phyloP scores from a whole-genome alignment of 345 rosid genomes.

The Cardamine occulta region DNA sequence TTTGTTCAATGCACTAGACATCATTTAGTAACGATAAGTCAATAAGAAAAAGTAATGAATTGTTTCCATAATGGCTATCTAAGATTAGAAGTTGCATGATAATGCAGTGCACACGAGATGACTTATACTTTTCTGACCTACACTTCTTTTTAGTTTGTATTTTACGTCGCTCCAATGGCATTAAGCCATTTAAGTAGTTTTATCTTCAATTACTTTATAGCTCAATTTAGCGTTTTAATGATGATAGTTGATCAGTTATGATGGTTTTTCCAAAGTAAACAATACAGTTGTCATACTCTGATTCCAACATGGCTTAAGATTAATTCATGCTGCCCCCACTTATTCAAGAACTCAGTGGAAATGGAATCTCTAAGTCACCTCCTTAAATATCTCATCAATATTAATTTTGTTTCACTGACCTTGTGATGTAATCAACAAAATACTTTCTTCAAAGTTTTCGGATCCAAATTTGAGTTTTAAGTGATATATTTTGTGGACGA shows the following conservation, averaged over 20 bases:
- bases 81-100: constrained; percentile 42
- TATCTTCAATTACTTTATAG: constrained; percentile 36
- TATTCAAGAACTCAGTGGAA: constrained; percentile 26
- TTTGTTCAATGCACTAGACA: constrained; percentile 15
- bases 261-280: constrained; percentile 32
- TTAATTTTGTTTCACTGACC: constrained; percentile 4
- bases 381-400: constrained; percentile 19
- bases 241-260: constrained; percentile 33
- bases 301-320: constrained; percentile 20
- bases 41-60: not conserved
- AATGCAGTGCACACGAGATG: constrained; percentile 35
- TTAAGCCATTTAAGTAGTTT: not conserved
- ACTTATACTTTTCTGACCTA: constrained; percentile 26
- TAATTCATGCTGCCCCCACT: constrained; percentile 17
- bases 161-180: constrained; percentile 5
- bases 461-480: constrained; percentile 11
- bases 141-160: constrained; percentile 11
- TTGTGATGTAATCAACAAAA: constrained; percentile 14
- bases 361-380: constrained; percentile 20
- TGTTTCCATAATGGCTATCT: constrained; percentile 52
- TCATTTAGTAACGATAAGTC: constrained; percentile 27
- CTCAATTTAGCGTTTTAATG: constrained; percentile 31
- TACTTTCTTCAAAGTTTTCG: not conserved
- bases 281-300: constrained; percentile 33
- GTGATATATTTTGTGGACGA: constrained; percentile 8